A percentile compares a stretch with the other conserved stretches of the same genome.
Evolutionary conservation across 2,329 filamentous ascomycete genomes (phyloP).

Genomic region (Biscogniauxia mediterranea): DNA sequence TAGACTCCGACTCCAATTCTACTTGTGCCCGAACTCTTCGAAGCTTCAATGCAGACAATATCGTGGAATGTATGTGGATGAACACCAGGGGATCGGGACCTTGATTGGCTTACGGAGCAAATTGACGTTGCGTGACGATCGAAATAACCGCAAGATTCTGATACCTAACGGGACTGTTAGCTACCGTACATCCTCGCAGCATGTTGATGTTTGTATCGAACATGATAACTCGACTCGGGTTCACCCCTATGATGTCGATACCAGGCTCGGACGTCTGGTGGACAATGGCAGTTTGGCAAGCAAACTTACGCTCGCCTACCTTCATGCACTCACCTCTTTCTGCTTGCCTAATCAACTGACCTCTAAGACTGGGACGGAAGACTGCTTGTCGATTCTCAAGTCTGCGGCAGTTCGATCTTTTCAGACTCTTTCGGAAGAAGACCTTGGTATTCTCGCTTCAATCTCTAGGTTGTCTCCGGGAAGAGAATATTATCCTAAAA

Average conservation of each 20-base stretch:
- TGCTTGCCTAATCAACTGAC: constrained; percentile 51
- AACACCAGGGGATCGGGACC: constrained; percentile 43
- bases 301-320: constrained; percentile 48
- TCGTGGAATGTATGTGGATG: constrained; percentile 48
- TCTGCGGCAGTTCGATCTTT: constrained; percentile 51
- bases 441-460: constrained; percentile 34
- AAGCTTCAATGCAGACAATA: constrained; percentile 44
- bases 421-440: constrained; percentile 34
- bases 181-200: background rate
- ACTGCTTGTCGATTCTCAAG: constrained; percentile 46
- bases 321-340: constrained; percentile 55
- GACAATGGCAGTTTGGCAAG: constrained; percentile 51
- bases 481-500: constrained; percentile 43
- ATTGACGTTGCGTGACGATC: constrained; percentile 42
- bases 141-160: constrained; percentile 13
- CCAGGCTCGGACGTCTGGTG: constrained; percentile 45
- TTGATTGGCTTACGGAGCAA: constrained; percentile 49
- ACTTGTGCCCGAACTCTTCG: constrained; percentile 33
- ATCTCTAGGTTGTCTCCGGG: constrained; percentile 43
- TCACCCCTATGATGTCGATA: constrained; percentile 46
- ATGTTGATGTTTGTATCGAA: constrained; percentile 8
- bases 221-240: constrained; percentile 5
- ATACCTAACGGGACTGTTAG: constrained; percentile 18
- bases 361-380: constrained; percentile 51
- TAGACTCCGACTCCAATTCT: constrained; percentile 47